Evolutionary conservation across 2,329 filamentous ascomycete genomes (phyloP).

Genomic region (Colletotrichum coccodes): DNA sequence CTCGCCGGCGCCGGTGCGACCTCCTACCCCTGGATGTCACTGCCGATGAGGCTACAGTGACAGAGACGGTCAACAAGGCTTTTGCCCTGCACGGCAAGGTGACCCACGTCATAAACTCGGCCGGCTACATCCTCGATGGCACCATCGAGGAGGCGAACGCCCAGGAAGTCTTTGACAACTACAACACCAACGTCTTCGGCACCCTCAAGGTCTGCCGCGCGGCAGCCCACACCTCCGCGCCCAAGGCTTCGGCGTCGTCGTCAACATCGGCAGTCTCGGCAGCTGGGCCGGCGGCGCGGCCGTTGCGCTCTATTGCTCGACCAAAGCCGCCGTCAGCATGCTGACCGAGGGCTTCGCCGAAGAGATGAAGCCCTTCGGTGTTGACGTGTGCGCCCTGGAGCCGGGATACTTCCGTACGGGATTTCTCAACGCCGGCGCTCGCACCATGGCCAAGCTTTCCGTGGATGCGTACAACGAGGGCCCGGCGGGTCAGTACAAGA

Average conservation of each 20-base stretch:
- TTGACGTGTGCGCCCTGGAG: slow-evolving; percentile 55
- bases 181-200: slow-evolving; percentile 66
- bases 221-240: slow-evolving; percentile 57
- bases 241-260: slow-evolving; percentile 46
- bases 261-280: slow-evolving; percentile 58
- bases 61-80: slow-evolving; percentile 45
- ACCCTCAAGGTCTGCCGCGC: slow-evolving; percentile 58
- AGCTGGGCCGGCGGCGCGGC: slow-evolving; percentile 52
- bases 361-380: slow-evolving; percentile 57
- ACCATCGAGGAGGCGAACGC: slow-evolving; percentile 51
- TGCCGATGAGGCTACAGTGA: slow-evolving; percentile 46
- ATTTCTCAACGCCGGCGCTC: slow-evolving; percentile 52
- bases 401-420: slow-evolving; percentile 64
- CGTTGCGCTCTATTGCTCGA: slow-evolving; percentile 52
- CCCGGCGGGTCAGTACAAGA: slow-evolving; percentile 41
- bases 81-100: slow-evolving; percentile 48
- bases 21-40: slow-evolving; percentile 59
- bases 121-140: slow-evolving; percentile 56
- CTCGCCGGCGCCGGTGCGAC: slow-evolving; percentile 55
- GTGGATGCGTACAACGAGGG: slow-evolving; percentile 45
- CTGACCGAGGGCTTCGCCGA: slow-evolving; percentile 53
- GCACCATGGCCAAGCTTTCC: slow-evolving; percentile 40
- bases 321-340: slow-evolving; percentile 57
- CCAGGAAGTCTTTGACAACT: slow-evolving; percentile 49
- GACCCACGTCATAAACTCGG: slow-evolving; percentile 60